A percentile compares a stretch with the other conserved stretches of the same genome.
phyloP scores from a whole-genome alignment of 1,284 basidiomycete genomes.

The Sanghuangporus weigelae region DNA sequence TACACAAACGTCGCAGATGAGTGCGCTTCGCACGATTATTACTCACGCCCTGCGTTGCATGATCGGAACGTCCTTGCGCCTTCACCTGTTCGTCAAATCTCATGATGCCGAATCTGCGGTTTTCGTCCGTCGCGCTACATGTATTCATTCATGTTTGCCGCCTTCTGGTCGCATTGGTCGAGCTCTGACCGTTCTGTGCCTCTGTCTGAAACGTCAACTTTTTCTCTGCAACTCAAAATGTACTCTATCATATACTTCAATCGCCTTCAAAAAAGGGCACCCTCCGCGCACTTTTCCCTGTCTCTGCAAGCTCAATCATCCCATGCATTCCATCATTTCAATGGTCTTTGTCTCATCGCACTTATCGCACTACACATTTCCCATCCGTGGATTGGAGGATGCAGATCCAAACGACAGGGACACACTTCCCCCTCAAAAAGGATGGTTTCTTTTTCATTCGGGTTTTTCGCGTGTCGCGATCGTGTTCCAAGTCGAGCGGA shows the following conservation, averaged over 20 bases:
- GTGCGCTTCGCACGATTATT: constrained; percentile 70
- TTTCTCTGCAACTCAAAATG: constrained; percentile 17
- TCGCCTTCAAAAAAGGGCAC: constrained; percentile 15
- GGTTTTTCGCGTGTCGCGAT: constrained; percentile 15
- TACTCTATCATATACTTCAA: constrained; percentile 19
- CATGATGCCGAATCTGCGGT: constrained; percentile 24
- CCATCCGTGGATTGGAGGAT: constrained; percentile 12
- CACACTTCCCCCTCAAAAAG: neutral
- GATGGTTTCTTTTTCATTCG: constrained; percentile 9
- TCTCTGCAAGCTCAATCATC: constrained; percentile 30
- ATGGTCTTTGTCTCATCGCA: constrained; percentile 21
- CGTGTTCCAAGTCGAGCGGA: constrained; percentile 15
- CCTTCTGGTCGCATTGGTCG: constrained; percentile 1
- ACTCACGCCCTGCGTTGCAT: constrained; percentile 58
- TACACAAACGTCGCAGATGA: constrained; percentile 64
- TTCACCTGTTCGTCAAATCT: constrained; percentile 16
- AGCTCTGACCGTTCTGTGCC: constrained; percentile 2
- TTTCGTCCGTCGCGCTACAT: constrained; percentile 28
- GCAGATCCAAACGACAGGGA: constrained; percentile 11
- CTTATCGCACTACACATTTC: constrained; percentile 13
- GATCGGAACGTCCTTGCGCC: constrained; percentile 45
- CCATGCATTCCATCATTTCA: constrained; percentile 23
- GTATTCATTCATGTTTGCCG: constrained; percentile 2
- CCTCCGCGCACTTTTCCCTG: constrained; percentile 16
- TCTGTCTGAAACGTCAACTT: neutral